A percentile compares a stretch with the other conserved stretches of the same genome.
Conservation (phyloP, 208 protist species). For the Crithidia expoeki region DNA sequence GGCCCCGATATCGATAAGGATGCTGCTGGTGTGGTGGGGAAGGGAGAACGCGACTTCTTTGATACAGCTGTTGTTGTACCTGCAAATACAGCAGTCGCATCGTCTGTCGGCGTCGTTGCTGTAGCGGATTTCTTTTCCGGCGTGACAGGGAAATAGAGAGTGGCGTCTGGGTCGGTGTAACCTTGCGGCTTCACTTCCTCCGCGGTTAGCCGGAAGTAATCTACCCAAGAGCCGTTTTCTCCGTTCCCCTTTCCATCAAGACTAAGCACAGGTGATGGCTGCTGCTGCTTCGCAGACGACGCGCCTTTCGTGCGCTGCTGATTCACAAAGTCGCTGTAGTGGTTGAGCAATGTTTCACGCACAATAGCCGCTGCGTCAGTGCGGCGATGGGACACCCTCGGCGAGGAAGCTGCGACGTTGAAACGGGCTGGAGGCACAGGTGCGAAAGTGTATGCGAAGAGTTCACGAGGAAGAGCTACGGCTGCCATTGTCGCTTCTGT, state of each 20-base stretch:
- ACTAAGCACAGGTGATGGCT: not conserved
- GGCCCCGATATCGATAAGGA: not conserved
- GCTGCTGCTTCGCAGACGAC: not conserved
- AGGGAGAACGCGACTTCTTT: not conserved
- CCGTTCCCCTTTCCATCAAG: not conserved
- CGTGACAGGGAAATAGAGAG: conserved; percentile 29
- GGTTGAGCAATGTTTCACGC: conserved; percentile 27
- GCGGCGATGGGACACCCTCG: not conserved
- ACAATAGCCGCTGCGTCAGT: conserved; percentile 2
- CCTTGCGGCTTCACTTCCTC: conserved; percentile 40
- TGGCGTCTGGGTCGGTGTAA: conserved; percentile 18
- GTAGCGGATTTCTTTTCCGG: conserved; percentile 10
- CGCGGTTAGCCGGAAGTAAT: conserved; percentile 41
- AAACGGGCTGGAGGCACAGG: not conserved
- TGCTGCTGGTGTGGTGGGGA: not conserved
- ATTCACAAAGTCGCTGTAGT: conserved; percentile 31
- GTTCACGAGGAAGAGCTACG: conserved; percentile 5
- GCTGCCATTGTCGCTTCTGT: too few relatives aligned
- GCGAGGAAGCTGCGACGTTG: not conserved
- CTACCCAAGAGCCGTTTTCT: conserved; percentile 29
- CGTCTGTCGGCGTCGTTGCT: conserved; percentile 2
- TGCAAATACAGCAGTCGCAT: not conserved
- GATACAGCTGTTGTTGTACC: not conserved
- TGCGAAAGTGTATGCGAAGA: conserved; percentile 9
- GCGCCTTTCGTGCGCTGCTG: not conserved